A percentile compares a stretch with the other conserved stretches of the same genome.
phyloP scores from a whole-genome alignment of 2,329 filamentous ascomycete genomes.

The Tolypocladium pustulatum region DNA sequence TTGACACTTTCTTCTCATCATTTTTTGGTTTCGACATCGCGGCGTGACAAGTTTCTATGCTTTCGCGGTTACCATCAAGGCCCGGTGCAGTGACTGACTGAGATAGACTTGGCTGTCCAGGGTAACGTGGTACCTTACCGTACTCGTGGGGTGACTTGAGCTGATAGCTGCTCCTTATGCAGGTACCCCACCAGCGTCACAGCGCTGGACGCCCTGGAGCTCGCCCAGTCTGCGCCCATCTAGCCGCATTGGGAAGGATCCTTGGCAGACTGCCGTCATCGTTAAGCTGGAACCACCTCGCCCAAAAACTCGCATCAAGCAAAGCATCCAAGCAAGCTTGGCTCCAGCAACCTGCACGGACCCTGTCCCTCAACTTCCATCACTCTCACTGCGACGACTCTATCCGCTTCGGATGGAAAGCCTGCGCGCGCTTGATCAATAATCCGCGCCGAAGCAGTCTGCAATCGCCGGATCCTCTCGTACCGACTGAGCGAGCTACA shows the following conservation, averaged over 20 bases:
- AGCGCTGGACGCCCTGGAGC: not conserved
- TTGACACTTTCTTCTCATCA: no score
- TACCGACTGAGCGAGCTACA: not conserved
- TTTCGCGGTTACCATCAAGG: no score
- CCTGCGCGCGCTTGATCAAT: not conserved
- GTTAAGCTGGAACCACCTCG: not conserved
- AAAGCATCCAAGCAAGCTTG: not conserved
- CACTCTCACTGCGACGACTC: not conserved
- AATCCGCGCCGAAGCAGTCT: not conserved
- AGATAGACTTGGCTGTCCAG: no score
- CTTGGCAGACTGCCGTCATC: not conserved
- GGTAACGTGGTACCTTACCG: no score
- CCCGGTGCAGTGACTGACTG: no score
- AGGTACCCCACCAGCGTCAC: not conserved
- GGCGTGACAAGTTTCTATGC: no score
- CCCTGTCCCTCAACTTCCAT: not conserved
- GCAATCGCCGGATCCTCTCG: not conserved
- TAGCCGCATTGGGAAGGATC: not conserved
- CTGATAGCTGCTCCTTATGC: not conserved
- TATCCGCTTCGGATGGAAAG: not conserved
- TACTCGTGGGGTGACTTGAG: no score
- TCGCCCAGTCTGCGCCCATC: not conserved
- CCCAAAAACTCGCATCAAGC: not conserved
- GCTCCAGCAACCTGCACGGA: not conserved
- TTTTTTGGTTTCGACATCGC: no score